phyloP scores from a whole-genome alignment of 2,329 filamentous ascomycete species.

The Ophiognomonia clavigignenti-juglandacearum region DNA sequence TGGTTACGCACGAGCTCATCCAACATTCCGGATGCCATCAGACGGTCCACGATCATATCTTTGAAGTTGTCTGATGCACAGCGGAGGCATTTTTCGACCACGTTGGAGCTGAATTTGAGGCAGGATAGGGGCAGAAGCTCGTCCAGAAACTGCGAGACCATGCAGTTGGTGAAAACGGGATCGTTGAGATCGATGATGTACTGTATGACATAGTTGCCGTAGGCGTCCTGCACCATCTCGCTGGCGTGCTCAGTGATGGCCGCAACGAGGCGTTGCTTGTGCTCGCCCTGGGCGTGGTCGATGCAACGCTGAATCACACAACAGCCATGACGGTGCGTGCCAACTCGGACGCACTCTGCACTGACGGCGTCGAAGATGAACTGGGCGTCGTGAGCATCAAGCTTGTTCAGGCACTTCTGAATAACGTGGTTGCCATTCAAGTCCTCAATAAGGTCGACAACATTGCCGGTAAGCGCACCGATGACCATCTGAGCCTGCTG shows the following conservation, averaged over 20 bases:
- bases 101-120: constrained; percentile 99
- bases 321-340: constrained; percentile 95
- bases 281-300: constrained; percentile 85
- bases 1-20: constrained; percentile 86
- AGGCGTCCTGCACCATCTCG: constrained; percentile 88
- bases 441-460: constrained; percentile 94
- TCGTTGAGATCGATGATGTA: constrained; percentile 97
- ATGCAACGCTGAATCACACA: constrained; percentile 98
- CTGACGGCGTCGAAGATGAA: constrained; percentile 98
- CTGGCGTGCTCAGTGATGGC: constrained; percentile 88
- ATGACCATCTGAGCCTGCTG: constrained; percentile 88
- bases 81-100: constrained; percentile 93
- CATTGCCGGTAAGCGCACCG: constrained; percentile 71
- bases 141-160: constrained; percentile 76
- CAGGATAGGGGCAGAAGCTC: constrained; percentile 71
- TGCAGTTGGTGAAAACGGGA: constrained; percentile 77
- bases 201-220: constrained; percentile 97
- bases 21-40: constrained; percentile 69
- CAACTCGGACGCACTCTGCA: constrained; percentile 78
- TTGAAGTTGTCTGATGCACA: constrained; percentile 72
- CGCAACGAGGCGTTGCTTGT: constrained; percentile 81
- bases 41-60: constrained; percentile 79
- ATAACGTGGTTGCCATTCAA: constrained; percentile 99
- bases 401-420: constrained; percentile 96
- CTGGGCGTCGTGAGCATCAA: constrained; percentile 76